phyloP scores from a whole-genome alignment of 495 filamentous ascomycete genomes.

The Immersiella caudata region DNA sequence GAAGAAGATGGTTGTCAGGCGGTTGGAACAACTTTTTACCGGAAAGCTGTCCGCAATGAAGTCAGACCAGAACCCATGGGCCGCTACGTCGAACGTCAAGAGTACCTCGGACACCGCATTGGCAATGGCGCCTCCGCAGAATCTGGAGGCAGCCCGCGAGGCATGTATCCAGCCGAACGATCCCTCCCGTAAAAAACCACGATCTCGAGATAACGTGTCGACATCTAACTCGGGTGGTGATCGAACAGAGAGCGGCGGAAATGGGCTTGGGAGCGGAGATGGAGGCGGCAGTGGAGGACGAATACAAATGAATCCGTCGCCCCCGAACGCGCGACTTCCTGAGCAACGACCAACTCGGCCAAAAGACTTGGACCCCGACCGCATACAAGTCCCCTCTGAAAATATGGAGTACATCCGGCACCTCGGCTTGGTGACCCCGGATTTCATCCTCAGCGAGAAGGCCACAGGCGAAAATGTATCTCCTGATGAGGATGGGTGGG shows the following conservation, averaged over 20 bases:
- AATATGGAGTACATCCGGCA: slow-evolving; percentile 77
- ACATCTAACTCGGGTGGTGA: slow-evolving; percentile 44
- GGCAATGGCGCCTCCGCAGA: slow-evolving; percentile 18
- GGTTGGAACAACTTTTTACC: slow-evolving; percentile 78
- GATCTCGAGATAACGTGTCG: slow-evolving; percentile 42
- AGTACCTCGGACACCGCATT: slow-evolving; percentile 7
- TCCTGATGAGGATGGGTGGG: slow-evolving; percentile 65
- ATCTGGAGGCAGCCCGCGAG: slow-evolving; percentile 40
- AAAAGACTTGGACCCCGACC: slow-evolving; percentile 69
- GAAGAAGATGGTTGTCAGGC: slow-evolving; percentile 70
- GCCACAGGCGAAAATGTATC: slow-evolving; percentile 45
- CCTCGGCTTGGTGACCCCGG: slow-evolving; percentile 62
- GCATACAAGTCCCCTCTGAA: slow-evolving; percentile 66
- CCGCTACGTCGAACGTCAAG: slow-evolving; percentile 27
- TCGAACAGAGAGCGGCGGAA: slow-evolving; percentile 42
- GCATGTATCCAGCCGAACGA: slow-evolving; percentile 42
- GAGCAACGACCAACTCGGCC: slow-evolving; percentile 75
- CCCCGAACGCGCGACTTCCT: slow-evolving; percentile 42
- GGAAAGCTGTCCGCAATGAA: slow-evolving; percentile 56
- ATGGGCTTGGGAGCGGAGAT: slow-evolving; percentile 36
- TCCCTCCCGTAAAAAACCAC: slow-evolving; percentile 33
- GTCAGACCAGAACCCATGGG: slow-evolving; percentile 19
- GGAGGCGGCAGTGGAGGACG: slow-evolving; percentile 32
- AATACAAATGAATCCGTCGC: slow-evolving; percentile 43
- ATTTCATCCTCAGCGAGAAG: slow-evolving; percentile 29